phyloP scores from a whole-genome alignment of 1,139 yeast genomes.

The Magnusiomyces suaveolens region DNA sequence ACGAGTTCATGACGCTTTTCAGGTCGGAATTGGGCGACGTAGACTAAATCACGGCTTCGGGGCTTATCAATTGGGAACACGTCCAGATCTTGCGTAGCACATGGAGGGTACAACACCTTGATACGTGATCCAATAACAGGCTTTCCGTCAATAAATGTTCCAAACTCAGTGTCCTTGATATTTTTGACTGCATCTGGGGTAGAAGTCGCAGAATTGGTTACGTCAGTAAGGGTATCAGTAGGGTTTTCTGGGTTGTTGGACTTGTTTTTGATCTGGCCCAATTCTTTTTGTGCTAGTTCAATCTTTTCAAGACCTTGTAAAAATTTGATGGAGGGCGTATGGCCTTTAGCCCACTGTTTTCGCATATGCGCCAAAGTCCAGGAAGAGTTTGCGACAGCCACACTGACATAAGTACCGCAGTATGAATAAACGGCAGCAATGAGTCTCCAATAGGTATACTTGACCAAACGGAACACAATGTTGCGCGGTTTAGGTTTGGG shows the following conservation, averaged over 20 bases:
- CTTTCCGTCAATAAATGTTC: background rate
- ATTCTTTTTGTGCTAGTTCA: too few relatives aligned
- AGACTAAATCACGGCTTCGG: constrained; percentile 54
- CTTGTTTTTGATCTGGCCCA: too few relatives aligned
- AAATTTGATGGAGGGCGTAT: constrained; percentile 13
- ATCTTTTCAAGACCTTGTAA: too few relatives aligned
- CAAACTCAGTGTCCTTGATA: too few relatives aligned
- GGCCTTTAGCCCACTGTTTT: constrained; percentile 46
- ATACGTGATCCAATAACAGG: constrained; percentile 20
- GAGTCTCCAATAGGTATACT: constrained; percentile 67
- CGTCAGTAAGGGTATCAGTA: too few relatives aligned
- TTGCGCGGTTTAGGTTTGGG: constrained; percentile 1
- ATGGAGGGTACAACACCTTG: constrained; percentile 72
- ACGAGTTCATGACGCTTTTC: constrained; percentile 83
- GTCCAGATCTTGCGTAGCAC: constrained; percentile 53
- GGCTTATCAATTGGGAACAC: constrained; percentile 18
- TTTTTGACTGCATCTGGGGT: background rate
- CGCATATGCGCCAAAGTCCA: constrained; percentile 80
- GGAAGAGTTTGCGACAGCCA: constrained; percentile 72
- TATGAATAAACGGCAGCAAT: constrained; percentile 45
- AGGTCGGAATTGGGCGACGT: constrained; percentile 88
- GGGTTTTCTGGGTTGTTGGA: too few relatives aligned
- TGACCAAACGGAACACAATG: constrained; percentile 28
- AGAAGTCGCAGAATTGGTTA: too few relatives aligned
- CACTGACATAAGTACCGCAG: constrained; percentile 57